Base-by-base conservation (phyloP, 164 flowering plant genomes). In the Dillenia suffruticosa region DNA sequence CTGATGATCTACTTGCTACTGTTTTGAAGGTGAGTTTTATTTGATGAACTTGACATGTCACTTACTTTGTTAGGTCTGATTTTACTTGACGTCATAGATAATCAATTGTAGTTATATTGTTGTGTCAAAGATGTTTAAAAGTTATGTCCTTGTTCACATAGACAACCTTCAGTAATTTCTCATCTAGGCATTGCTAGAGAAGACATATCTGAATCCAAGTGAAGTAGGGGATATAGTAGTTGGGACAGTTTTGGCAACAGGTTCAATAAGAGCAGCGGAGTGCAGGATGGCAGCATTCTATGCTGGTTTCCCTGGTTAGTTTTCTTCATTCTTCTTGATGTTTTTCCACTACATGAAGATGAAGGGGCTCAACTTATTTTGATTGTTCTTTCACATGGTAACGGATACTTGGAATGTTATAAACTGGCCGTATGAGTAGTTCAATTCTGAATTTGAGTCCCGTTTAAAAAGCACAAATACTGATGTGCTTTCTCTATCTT, bases 161-260 rank as follows among this genome's bases (percentile, higher is more conserved):
- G 7, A 32, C 40, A 6, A 4, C 40, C 40, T 32, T 32, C 40
- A 4, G 40, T 32, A 32, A 32, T 5, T 32, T 44, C 12, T 11
- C 8, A 16, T 53, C 54, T 56, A 87, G 93, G 88, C 82, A 43
- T 12, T 87, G 76, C 58, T 83, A 45, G 87, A 87, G 46, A 80
- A 72, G 58, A 80, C 88, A 32, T 74, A 72, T 32, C n/a, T 85
- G 44, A 55, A 82, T 57, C 90, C 90, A 10, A 59, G 67, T 62
- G 93, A 87, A 65, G 86, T 85, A 2, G 93, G 88, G 46, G 93
- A 85, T 57, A 85, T 87, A 64, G 85, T 85, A 46, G 93, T 87
- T 53, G 93, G 93, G 15, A 87, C 88, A 0, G 93, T 87, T 58
- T 58, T 83, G 64, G 79, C 93, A 12, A 87, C 90, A 7, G 90